These are phyloP conservation scores for Rhypophila decipiens DNA, from an alignment of 495 filamentous ascomycete genomes.

Conservation along the genomic window DNA sequence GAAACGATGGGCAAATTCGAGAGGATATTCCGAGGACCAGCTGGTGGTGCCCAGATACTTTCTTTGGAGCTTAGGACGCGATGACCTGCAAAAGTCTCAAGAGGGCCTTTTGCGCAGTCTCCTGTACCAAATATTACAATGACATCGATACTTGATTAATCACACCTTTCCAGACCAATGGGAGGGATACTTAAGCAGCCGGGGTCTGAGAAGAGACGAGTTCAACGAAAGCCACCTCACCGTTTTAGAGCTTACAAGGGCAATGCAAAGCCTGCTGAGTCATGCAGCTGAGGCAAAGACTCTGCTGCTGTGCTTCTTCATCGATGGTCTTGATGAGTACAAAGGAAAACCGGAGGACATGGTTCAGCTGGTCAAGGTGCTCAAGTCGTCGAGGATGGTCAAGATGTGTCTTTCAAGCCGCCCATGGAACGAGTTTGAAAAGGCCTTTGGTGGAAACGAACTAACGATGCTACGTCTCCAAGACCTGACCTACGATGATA, in stretches of 20 bases:
- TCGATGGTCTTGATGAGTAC: constrained; percentile 12
- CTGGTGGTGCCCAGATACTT: constrained; percentile 1
- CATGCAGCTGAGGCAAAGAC: no score
- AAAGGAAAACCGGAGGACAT: neutral
- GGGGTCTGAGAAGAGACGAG: no score
- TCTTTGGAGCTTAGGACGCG: neutral
- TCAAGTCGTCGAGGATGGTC: neutral
- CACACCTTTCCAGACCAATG: neutral
- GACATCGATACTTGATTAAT: neutral
- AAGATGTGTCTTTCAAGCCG: constrained; percentile 8
- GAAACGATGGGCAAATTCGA: neutral
- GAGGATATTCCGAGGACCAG: neutral
- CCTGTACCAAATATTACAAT: constrained; percentile 2
- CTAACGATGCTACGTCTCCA: no score
- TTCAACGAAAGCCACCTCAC: no score
- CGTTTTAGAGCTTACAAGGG: no score
- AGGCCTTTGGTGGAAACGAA: constrained; percentile 3
- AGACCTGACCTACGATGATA: neutral
- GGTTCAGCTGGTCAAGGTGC: neutral
- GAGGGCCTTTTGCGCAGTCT: neutral
- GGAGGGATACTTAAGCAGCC: no score
- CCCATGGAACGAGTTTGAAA: constrained; percentile 2
- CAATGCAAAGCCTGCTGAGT: no score
- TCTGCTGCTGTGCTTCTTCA: constrained; percentile 8
- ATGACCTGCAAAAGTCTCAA: constrained; percentile 2